Base-by-base conservation (phyloP, 2,329 filamentous ascomycete species). In the Coleophoma crateriformis region DNA sequence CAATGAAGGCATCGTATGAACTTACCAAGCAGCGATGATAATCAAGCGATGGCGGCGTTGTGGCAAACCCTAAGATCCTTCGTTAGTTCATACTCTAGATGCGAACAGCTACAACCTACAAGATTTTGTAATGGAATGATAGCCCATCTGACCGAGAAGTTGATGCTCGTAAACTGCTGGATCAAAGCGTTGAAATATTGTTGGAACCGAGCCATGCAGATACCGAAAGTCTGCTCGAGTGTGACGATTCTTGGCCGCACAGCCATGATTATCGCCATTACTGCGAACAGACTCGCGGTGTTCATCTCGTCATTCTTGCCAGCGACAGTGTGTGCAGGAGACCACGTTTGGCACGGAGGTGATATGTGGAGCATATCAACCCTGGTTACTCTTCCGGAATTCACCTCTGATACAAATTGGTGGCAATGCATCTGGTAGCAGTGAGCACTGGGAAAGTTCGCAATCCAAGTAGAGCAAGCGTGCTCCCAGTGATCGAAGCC, bases 281-380 rank as follows among this genome's bases (percentile, higher is more conserved):
- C 80, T 0, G 74, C 69, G 53, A 77, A 79, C 0, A 84, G 61
- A 0, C 75, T 75, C 1, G 82, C 81, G 0, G 79, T 81, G 56
- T 95, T 94, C 0, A 68, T 73, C 1, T 87, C 85, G 42, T 90
- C 84, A 19, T 82, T 74, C 7, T 70, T 70, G 0, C 78, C 77
- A 0, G 66, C 56, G 0, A 74, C 63, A 0, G 87, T 91, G 51
- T 95, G 84, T 0, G 84, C 85, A 0, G 82, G 80, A 0, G 87
- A 91, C 63, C 84, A 91, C 2, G 77, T 81, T 57, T 92, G 87
- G 49, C 90, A 95, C 0, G 89, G 88, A 0, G 87, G 88, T 0
- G 85, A 90, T 0, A 90, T 67, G 55, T 95, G 89, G 0, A 88
- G 68, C 2, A 92, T 70, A 56, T 94, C 88, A 0, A 85, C 78